These are phyloP conservation scores for Populus tomentosa DNA, from an alignment of 441 rosid species.

Conservation along the genomic window DNA sequence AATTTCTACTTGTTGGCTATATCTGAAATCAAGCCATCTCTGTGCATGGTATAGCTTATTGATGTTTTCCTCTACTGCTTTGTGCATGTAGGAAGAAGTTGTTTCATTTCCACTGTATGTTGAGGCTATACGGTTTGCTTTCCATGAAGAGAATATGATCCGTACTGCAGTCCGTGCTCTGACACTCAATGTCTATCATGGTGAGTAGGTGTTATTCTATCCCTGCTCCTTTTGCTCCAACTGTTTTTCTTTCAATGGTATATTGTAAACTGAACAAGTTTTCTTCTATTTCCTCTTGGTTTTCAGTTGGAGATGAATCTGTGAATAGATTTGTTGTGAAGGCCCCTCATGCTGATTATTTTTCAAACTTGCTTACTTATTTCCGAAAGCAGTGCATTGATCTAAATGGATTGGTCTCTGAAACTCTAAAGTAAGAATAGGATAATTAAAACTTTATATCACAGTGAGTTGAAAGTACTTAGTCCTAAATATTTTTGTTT, in stretches of 20 bases:
- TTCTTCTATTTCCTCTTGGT: slow-evolving; percentile 27
- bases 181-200: slow-evolving; percentile 91
- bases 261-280: neutral
- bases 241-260: slow-evolving; percentile 4
- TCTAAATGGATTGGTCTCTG: slow-evolving; percentile 53
- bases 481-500: slow-evolving; percentile 29
- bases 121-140: slow-evolving; percentile 91
- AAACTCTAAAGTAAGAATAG: slow-evolving; percentile 44
- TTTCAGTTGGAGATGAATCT: slow-evolving; percentile 90
- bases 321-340: slow-evolving; percentile 56
- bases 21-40: neutral
- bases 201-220: slow-evolving; percentile 38
- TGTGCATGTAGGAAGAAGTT: slow-evolving; percentile 74
- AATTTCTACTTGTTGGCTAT: neutral
- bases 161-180: slow-evolving; percentile 96
- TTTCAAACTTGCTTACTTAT: slow-evolving; percentile 59
- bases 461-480: slow-evolving; percentile 4
- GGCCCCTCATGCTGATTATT: slow-evolving; percentile 54
- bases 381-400: slow-evolving; percentile 58
- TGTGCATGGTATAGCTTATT: neutral
- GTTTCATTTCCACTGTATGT: slow-evolving; percentile 93
- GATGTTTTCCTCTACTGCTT: neutral
- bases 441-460: slow-evolving; percentile 2
- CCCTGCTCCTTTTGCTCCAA: slow-evolving; percentile 1
- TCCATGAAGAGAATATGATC: slow-evolving; percentile 97